phyloP scores from a whole-genome alignment of 2,329 filamentous ascomycete species.

The Neofusicoccum ribis region DNA sequence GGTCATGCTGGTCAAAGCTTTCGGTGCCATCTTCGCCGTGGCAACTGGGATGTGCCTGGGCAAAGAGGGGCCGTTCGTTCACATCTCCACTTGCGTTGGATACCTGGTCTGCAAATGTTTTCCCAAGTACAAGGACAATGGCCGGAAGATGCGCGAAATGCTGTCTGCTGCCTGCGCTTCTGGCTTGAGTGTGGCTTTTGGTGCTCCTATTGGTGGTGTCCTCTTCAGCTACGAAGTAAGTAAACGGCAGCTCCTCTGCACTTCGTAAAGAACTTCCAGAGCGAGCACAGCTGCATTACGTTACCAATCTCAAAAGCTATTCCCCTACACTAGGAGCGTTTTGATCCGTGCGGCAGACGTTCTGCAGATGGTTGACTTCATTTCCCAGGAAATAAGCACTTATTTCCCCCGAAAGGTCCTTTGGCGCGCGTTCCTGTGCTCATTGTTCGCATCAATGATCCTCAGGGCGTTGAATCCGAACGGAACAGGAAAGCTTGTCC shows the following conservation, averaged over 20 bases:
- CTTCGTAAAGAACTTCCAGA: too few relatives aligned
- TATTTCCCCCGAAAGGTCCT: conserved; percentile 62
- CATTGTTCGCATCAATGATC: conserved; percentile 55
- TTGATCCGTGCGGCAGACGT: background rate
- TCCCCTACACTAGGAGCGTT: too few relatives aligned
- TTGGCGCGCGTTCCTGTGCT: conserved; percentile 61
- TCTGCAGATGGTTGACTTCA: background rate
- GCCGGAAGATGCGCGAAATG: conserved; percentile 59
- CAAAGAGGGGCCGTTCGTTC: conserved; percentile 64
- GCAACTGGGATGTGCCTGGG: conserved; percentile 61
- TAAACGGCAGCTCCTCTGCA: background rate
- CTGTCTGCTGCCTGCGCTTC: conserved; percentile 59
- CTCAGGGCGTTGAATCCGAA: conserved; percentile 60
- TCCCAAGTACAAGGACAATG: conserved; percentile 59
- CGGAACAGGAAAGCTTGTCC: conserved; percentile 60
- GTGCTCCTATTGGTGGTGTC: conserved; percentile 62
- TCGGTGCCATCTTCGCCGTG: conserved; percentile 61
- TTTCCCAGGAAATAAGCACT: conserved; percentile 56
- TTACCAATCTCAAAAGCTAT: too few relatives aligned
- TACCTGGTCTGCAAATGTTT: conserved; percentile 55
- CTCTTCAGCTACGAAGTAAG: conserved; percentile 57
- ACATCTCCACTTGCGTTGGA: conserved; percentile 60
- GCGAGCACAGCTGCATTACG: too few relatives aligned
- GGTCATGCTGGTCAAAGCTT: conserved; percentile 57
- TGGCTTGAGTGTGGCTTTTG: conserved; percentile 62